Conservation (phyloP, 306 rosid species). For the Trifolium subterraneum region DNA sequence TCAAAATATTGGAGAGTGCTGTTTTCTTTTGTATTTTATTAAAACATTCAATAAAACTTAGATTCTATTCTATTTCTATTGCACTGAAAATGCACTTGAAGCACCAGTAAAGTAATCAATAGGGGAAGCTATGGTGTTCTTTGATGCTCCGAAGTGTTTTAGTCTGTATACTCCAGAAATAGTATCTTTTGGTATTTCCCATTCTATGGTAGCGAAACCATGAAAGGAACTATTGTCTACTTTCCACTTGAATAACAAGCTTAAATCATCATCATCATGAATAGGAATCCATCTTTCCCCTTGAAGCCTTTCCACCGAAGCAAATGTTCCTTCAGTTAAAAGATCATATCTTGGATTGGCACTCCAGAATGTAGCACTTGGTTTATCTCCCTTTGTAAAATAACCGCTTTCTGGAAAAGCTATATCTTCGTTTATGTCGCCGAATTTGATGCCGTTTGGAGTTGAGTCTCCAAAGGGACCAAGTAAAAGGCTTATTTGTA, state of each 20-base stretch:
- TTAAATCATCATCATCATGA: constrained; percentile 78
- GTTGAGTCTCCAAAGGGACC: constrained; percentile 59
- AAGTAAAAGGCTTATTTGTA: constrained; percentile 41
- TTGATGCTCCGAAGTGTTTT: constrained; percentile 79
- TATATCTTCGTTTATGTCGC: constrained; percentile 73
- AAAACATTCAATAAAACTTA: neutral
- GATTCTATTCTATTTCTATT: constrained; percentile 48
- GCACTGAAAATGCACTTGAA: constrained; percentile 72
- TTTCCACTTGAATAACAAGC: constrained; percentile 70
- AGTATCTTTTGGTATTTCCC: constrained; percentile 68
- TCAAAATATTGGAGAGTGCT: neutral
- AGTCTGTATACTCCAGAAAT: constrained; percentile 66
- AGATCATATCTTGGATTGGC: constrained; percentile 79
- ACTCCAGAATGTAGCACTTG: constrained; percentile 74
- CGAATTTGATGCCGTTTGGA: constrained; percentile 58
- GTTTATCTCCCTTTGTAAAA: constrained; percentile 59
- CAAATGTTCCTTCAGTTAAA: constrained; percentile 81
- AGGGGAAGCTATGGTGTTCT: constrained; percentile 49
- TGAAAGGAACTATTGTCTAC: constrained; percentile 48
- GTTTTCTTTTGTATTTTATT: constrained; percentile 34
- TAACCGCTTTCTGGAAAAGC: constrained; percentile 56
- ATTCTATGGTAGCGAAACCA: constrained; percentile 64
- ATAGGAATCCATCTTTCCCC: constrained; percentile 59
- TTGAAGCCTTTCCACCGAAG: constrained; percentile 69
- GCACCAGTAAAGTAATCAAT: constrained; percentile 68